Base-by-base conservation (phyloP, 495 filamentous ascomycete genomes). In the Podospora fimiseda region DNA sequence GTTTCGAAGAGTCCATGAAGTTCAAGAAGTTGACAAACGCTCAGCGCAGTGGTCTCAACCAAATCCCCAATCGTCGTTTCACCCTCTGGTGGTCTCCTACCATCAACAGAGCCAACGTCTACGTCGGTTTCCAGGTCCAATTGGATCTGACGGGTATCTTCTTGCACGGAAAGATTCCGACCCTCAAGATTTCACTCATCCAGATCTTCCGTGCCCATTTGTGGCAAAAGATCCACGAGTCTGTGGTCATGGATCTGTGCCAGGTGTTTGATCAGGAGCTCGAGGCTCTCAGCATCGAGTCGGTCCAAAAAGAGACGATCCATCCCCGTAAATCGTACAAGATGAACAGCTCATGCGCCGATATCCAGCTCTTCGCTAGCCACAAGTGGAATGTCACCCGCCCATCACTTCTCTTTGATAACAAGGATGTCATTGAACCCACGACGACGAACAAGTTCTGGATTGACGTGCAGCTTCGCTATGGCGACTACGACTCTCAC, bases 221-320 rank as follows among this genome's bases (percentile, higher is more conserved):
- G 78, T 99, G 94, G 94, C 94, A 99, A 70, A 99, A 99, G 78
- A 97, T 99, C 46, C 94, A 99, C 71, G 94, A 99, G 70, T 94
- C 89, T 20, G 93, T 99, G 7, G 92, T 96, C 23, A 99, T 99
- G 93, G 93, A 96, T 75, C 72, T 97, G 62, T 98, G 94, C 63
- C 94, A 99, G 67, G 93, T 97, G n/a, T 95, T 99, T 61, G 94
- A 99, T 60, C 93, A 97, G 62, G 92, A 99, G 67, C 71, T 99
- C 50, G 93, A 97, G 69, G 88, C 92, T 44, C 76, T 99, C 43
- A 91, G 94, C 47, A 96, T 99, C 55, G 93, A 99, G 70, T 93
- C 93, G 3, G 94, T 99, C 15, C 94, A 99, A 68, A 99, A 99
- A 73, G 94, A 99, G 74, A 97, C 93, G 0, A 99, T 99, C 59